Evolutionary conservation across 2,329 filamentous ascomycete species (phyloP).

Genomic region (Drechslerella coelobrocha): DNA sequence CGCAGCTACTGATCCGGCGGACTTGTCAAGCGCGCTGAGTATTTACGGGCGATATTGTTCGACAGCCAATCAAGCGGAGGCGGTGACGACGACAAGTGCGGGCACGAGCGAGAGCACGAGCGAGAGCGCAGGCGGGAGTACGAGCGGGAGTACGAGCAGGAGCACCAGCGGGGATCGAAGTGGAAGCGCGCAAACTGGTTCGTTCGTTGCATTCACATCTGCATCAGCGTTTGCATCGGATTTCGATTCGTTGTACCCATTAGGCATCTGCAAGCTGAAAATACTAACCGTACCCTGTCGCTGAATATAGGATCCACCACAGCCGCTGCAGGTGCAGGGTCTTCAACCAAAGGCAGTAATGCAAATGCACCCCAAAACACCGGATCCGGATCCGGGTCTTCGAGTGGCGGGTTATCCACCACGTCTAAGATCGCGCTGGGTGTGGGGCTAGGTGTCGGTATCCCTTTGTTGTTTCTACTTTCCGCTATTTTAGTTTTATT

Average conservation of each 20-base stretch:
- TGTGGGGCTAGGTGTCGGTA: conserved; percentile 36
- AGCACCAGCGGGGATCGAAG: not conserved
- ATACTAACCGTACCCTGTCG: not conserved
- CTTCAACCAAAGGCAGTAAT: not conserved
- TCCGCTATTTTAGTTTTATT: conserved; percentile 22
- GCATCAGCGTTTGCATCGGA: not conserved
- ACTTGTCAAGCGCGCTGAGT: conserved; percentile 53
- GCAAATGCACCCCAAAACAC: not conserved
- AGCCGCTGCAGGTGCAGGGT: not conserved
- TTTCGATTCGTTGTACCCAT: no score
- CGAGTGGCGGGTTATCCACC: conserved; percentile 10
- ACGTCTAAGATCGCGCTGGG: conserved; percentile 39
- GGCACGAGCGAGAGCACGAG: not conserved
- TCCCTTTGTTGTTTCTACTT: conserved; percentile 19
- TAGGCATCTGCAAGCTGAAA: not conserved
- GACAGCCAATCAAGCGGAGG: conserved; percentile 51
- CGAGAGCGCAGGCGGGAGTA: not conserved
- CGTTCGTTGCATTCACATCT: not conserved
- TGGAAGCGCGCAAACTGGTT: not conserved
- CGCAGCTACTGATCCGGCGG: conserved; percentile 51
- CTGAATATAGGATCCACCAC: not conserved
- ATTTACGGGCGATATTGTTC: conserved; percentile 54
- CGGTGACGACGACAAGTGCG: not conserved
- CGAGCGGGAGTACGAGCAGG: conserved; percentile 6
- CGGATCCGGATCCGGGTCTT: not conserved